Base-by-base conservation (phyloP, 1,139 yeast genomes). In the Lodderomyces jiufengensis region DNA sequence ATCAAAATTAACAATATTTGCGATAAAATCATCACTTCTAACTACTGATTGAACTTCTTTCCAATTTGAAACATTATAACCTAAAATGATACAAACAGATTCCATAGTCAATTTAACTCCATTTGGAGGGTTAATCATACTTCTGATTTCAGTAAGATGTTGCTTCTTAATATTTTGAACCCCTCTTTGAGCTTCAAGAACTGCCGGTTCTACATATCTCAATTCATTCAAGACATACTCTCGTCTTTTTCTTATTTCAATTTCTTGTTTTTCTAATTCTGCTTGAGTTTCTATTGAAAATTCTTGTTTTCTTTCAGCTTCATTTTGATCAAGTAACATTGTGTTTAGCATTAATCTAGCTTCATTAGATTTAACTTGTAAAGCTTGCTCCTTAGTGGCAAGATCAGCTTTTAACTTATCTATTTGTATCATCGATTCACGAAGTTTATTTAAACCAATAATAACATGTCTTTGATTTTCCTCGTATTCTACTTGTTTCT, bases 161-260 rank as follows among this genome's bases (percentile, higher is more conserved):
- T 86, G 95, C 55, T 90, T 92, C 57, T 88, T 88, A 46, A 92
- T 92, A 50, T 86, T 84, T 47, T 85, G 84, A 11, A 92, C 97
- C 18, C 95, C 95, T 42, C 75, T 63, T 50, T 83, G 86, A 0
- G 97, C 97, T 46, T 84, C 95, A 3, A 76, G 45, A 5, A 90
- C 83, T 1, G 94, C 84, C 0, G 97, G 96, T 49, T 87, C 95
- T 0, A 92, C 95, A 8, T 69, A 63, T 12, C 76, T 80, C 25
- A 92, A 69, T 39, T 86, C 94, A 8, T 59, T 56, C 59, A 78
- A 54, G 0, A 87, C 96, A 3, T 55, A 49, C 2, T 57, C 55
- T 43, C 76, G 71, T 27, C 95, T 71, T n/a, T 55, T 61, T 3
- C 66, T 63, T 10, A 90, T 76, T 39, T 76, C 78, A 4, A 54